Conservation (phyloP, 805 yeast species). For the Kazachstania africana region DNA sequence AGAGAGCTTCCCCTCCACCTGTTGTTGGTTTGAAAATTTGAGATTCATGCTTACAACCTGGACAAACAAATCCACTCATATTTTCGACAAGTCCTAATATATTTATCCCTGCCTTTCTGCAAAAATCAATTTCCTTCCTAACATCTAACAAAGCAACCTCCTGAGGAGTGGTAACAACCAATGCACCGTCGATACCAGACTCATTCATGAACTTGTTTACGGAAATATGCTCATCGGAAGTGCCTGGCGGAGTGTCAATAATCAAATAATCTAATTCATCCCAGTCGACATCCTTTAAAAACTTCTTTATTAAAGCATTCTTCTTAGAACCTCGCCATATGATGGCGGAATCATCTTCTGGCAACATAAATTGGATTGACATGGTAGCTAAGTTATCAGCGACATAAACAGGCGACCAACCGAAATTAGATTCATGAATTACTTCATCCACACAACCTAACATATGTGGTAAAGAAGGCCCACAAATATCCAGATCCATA, state of each 20-base stretch:
- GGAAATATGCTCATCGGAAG: constrained; percentile 92
- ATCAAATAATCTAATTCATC: constrained; percentile 65
- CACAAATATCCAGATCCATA: constrained; percentile 95
- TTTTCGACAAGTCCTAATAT: constrained; percentile 89
- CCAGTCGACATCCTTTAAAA: constrained; percentile 92
- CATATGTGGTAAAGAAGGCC: constrained; percentile 93
- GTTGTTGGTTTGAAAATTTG: constrained; percentile 90
- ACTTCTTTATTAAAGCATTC: constrained; percentile 85
- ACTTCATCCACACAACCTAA: constrained; percentile 81
- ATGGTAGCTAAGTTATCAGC: constrained; percentile 90
- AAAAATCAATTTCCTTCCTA: constrained; percentile 89
- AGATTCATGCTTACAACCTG: constrained; percentile 81
- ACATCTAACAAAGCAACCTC: constrained; percentile 94
- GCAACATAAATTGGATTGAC: constrained; percentile 92
- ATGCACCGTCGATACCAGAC: constrained; percentile 89
- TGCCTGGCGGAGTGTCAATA: constrained; percentile 97
- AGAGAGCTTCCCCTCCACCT: constrained; percentile 85
- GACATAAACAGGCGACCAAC: constrained; percentile 95
- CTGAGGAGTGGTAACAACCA: constrained; percentile 93
- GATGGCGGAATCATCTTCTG: constrained; percentile 83
- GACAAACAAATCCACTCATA: constrained; percentile 98
- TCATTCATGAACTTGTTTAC: constrained; percentile 82
- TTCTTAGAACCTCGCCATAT: constrained; percentile 98
- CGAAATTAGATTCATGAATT: constrained; percentile 79
- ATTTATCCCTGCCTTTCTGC: constrained; percentile 78